These are phyloP conservation scores for Mrakia blollopis DNA, from an alignment of 768 basidiomycete genomes.

Conservation along the genomic window DNA sequence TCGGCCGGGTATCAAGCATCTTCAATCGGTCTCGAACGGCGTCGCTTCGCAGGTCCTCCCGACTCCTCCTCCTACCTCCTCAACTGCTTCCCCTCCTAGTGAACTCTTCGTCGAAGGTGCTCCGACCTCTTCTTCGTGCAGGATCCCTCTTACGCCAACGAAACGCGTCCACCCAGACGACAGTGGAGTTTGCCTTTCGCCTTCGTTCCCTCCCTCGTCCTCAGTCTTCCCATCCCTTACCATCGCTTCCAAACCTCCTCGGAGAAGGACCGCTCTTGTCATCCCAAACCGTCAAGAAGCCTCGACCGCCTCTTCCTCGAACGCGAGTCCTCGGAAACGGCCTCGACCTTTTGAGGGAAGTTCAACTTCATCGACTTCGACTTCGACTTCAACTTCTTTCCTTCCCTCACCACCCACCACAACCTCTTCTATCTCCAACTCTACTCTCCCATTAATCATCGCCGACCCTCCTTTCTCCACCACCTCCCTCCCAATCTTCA, in stretches of 20 bases:
- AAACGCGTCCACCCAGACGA: not conserved
- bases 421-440: too few species aligned
- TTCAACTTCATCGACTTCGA: not conserved
- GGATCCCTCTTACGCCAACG: not conserved
- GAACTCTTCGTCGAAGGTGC: not conserved
- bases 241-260: too few species aligned
- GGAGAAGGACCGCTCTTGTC: too few species aligned
- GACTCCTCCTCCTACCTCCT: not conserved
- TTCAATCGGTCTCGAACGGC: not conserved
- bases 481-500: not conserved
- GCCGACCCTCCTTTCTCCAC: not conserved
- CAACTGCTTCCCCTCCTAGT: not conserved
- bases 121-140: not conserved
- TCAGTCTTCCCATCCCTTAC: too few species aligned
- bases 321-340: not conserved
- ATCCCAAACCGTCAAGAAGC: not conserved
- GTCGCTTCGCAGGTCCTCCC: not conserved
- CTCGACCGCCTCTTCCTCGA: not conserved
- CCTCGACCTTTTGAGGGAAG: not conserved
- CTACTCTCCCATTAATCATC: not conserved
- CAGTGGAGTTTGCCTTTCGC: conserved; percentile 14
- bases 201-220: not conserved
- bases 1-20: not conserved
- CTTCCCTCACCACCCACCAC: not conserved
- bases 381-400: not conserved